These are phyloP conservation scores for Xylaria sp. DNA, from an alignment of 2,329 filamentous ascomycete species.

Conservation along the genomic window DNA sequence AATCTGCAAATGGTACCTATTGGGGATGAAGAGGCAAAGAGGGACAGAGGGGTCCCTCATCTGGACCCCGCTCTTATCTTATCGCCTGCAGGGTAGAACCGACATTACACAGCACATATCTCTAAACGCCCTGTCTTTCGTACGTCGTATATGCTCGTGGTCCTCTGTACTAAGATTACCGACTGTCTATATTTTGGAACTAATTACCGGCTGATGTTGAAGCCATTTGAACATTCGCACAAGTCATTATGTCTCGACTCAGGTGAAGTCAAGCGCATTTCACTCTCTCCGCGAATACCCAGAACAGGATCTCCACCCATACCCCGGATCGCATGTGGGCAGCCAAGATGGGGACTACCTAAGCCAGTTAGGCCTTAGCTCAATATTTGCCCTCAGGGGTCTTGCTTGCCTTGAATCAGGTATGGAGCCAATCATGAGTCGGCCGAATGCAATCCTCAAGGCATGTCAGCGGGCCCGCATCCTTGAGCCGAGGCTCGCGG, in stretches of 20 bases:
- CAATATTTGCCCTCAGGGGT: not conserved
- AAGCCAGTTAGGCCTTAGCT: slow-evolving; percentile 7
- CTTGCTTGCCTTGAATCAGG: not conserved
- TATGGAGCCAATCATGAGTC: slow-evolving; percentile 27
- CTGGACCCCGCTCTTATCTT: slow-evolving; percentile 8
- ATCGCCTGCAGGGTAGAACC: not conserved
- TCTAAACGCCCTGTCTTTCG: too few relatives aligned
- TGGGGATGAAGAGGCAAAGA: not conserved
- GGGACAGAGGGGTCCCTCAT: slow-evolving; percentile 5
- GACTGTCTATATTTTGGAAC: too few relatives aligned
- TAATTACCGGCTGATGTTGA: too few relatives aligned
- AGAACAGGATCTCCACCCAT: not conserved
- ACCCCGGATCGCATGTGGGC: slow-evolving; percentile 33
- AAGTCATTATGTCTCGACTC: too few relatives aligned
- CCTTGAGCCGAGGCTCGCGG: slow-evolving; percentile 32
- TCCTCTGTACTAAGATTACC: too few relatives aligned
- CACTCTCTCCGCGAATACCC: too few relatives aligned
- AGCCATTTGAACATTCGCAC: too few relatives aligned
- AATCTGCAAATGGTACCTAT: not conserved
- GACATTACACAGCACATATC: not conserved
- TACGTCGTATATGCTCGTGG: too few relatives aligned
- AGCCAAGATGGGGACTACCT: slow-evolving; percentile 15
- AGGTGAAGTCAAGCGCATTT: too few relatives aligned
- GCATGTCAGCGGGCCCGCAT: not conserved
- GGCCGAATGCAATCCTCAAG: slow-evolving; percentile 23